Base-by-base conservation (phyloP, 2,329 filamentous ascomycete species). In the Diplocarpon mali region DNA sequence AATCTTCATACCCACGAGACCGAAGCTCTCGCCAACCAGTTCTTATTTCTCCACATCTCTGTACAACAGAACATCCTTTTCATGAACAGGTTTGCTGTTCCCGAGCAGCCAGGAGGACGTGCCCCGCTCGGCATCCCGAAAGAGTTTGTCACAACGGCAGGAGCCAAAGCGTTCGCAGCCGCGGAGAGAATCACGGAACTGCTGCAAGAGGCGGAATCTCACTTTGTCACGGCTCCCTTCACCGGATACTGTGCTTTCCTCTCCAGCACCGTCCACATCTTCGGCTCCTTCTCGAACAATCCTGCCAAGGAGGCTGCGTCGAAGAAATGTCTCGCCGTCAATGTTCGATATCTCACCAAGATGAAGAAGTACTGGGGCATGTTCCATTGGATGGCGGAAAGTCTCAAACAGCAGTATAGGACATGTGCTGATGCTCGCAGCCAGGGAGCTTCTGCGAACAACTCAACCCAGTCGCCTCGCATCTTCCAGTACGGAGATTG, bases 301-400 rank as follows among this genome's bases (percentile, higher is more conserved):
- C 68, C 79, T 12, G 68, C 76, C 10, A 73, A 93, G 40, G 85
- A 94, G 61, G 73, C 76, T 11, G 75, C 77, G 8, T 87, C 86
- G 8, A 95, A 93, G 65, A 78, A 80, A 52, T 89, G 95, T 57
- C 69, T 95, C 13, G 80, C 84, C 1, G 85, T 81, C 52, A 96
- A 95, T 53, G 83, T 96, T 57, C 85, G 83, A 58, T 96, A 92
- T 57, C 67, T 98, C 36, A 83, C 83, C 44, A 92, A 86, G 64
- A 94, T 96, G 85, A 95, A 95, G 69, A 85, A 85, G 48, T 89
- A 92, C 58, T 98, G 92, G 92, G 92, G 90, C 48, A 94, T 95
- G 83, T 95, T 96, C 60, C 86, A 95, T 61, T 95, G 88, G 67
- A 89, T 96, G 75, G 83, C 87, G 1, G 89, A 96, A 61, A 92